These are phyloP conservation scores for Colletotrichum ledebouriae DNA, from an alignment of 2,329 filamentous ascomycete species.

Conservation along the genomic window DNA sequence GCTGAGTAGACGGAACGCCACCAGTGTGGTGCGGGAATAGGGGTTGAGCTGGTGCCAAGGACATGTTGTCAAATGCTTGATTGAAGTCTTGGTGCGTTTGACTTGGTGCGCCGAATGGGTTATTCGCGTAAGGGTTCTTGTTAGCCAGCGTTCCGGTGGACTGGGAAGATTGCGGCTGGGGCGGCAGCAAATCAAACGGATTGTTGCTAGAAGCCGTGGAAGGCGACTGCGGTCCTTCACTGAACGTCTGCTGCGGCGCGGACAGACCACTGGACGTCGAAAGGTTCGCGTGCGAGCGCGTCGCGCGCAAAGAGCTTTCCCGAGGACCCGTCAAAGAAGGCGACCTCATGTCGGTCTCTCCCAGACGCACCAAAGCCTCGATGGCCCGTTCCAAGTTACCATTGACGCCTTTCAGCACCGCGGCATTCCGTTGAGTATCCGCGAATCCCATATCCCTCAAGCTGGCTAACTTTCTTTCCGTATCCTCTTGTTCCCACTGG, in stretches of 20 bases:
- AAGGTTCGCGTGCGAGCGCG: slow-evolving; percentile 68
- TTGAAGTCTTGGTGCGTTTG: slow-evolving; percentile 65
- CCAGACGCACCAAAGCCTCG: slow-evolving; percentile 85
- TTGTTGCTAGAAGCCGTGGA: slow-evolving; percentile 73
- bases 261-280: slow-evolving; percentile 55
- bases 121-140: slow-evolving; percentile 73
- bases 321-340: slow-evolving; percentile 59
- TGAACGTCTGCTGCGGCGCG: slow-evolving; percentile 46
- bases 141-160: slow-evolving; percentile 73
- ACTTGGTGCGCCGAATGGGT: slow-evolving; percentile 75
- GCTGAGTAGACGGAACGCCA: slow-evolving; percentile 62
- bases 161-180: slow-evolving; percentile 73
- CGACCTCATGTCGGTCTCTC: slow-evolving; percentile 72
- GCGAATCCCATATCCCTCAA: slow-evolving; percentile 93
- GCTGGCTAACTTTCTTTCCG: slow-evolving; percentile 81
- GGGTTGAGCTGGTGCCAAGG: slow-evolving; percentile 71
- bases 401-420: slow-evolving; percentile 84
- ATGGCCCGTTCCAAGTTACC: slow-evolving; percentile 90
- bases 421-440: slow-evolving; percentile 84
- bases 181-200: slow-evolving; percentile 73
- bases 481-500: slow-evolving; percentile 67
- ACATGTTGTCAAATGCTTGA: slow-evolving; percentile 81
- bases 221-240: slow-evolving; percentile 50
- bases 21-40: slow-evolving; percentile 84
- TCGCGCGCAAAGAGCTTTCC: slow-evolving; percentile 61